Evolutionary conservation across 306 rosid species (phyloP).

Genomic region (Cicer yamashitae): DNA sequence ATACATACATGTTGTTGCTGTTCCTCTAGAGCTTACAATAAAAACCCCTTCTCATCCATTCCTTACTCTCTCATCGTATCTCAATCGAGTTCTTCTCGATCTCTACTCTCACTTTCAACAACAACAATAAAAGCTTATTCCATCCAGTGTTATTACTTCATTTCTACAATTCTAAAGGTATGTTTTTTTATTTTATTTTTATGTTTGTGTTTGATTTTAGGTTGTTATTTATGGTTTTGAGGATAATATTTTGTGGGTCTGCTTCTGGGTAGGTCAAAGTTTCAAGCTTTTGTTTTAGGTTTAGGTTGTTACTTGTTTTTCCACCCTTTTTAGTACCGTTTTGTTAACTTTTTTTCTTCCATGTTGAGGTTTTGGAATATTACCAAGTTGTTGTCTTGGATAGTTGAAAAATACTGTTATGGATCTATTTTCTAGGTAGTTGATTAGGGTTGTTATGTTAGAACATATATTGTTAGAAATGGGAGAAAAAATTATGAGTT

Average conservation of each 20-base stretch:
- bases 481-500: not conserved
- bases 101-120: slow-evolving; percentile 1
- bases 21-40: slow-evolving; percentile 39
- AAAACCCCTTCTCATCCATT: slow-evolving; percentile 39
- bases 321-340: not conserved
- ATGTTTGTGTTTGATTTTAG: slow-evolving; percentile 28
- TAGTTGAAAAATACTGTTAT: not conserved
- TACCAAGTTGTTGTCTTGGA: not conserved
- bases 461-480: slow-evolving; percentile 16
- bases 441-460: slow-evolving; percentile 12
- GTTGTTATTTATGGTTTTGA: slow-evolving; percentile 32
- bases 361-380: not conserved
- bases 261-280: slow-evolving; percentile 44
- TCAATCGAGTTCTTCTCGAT: slow-evolving; percentile 58
- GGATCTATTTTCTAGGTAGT: slow-evolving; percentile 18
- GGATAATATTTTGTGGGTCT: slow-evolving; percentile 43
- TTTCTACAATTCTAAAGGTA: slow-evolving; percentile 48
- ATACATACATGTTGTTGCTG: slow-evolving; percentile 7
- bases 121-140: not conserved
- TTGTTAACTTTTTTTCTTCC: not conserved
- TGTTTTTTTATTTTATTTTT: slow-evolving; percentile 27
- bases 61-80: slow-evolving; percentile 46
- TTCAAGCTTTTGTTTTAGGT: slow-evolving; percentile 38
- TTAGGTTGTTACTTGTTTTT: slow-evolving; percentile 37
- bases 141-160: slow-evolving; percentile 1